Percentiles rank a stretch among this genome's conserved stretches.
phyloP scores from a whole-genome alignment of 139 green algal species.

The Tetradesmus obliquus region DNA sequence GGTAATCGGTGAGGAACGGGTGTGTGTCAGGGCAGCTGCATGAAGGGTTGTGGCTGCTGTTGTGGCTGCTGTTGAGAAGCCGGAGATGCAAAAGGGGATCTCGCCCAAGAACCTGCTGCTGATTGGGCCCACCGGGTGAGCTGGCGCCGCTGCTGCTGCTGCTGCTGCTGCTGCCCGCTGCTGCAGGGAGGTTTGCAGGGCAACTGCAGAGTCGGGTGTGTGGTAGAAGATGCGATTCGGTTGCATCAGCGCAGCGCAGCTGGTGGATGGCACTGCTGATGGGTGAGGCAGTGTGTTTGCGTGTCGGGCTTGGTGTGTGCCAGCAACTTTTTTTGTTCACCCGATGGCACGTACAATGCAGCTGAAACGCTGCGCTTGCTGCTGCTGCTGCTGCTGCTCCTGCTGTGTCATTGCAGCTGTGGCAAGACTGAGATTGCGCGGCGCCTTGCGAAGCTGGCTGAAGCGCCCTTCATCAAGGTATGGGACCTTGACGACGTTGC shows the following conservation, averaged over 20 bases:
- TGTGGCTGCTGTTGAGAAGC: conserved; percentile 55
- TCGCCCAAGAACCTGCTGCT: conserved; percentile 98
- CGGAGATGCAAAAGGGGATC: conserved; percentile 83
- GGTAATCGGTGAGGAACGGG: no score
- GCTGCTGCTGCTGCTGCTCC: not conserved
- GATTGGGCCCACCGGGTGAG: conserved; percentile 82
- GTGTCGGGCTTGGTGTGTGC: no score
- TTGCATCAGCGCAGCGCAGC: no score
- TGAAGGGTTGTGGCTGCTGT: no score
- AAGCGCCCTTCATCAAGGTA: conserved; percentile 98
- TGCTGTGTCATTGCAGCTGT: conserved; percentile 51
- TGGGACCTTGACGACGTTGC: conserved; percentile 86
- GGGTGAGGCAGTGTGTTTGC: no score
- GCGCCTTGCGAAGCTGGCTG: conserved; percentile 92
- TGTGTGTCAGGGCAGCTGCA: no score
- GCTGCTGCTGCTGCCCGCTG: conserved; percentile 91
- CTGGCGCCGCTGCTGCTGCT: not conserved
- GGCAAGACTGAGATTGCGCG: conserved; percentile 98
- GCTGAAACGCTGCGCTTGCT: not conserved
- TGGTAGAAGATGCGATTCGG: no score
- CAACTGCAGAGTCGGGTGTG: no score
- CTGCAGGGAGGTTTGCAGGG: conserved; percentile 83
- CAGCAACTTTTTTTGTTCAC: not conserved
- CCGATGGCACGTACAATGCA: not conserved
- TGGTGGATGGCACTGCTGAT: no score